These are phyloP conservation scores for Claviceps pusilla DNA, from an alignment of 2,329 filamentous ascomycete species.

Conservation along the genomic window DNA sequence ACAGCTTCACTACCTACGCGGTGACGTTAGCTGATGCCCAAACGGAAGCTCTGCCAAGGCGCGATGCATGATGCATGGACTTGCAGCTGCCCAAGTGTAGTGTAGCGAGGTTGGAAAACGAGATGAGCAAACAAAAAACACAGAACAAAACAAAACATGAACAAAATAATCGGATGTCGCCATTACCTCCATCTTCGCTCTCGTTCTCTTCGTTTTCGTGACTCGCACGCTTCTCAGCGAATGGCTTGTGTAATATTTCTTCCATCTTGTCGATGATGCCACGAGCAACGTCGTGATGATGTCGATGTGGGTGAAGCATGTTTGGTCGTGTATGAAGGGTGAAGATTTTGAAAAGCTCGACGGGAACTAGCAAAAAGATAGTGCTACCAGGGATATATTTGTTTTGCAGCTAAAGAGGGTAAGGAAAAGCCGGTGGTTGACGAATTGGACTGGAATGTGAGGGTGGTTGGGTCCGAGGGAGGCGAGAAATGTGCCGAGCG, in stretches of 20 bases:
- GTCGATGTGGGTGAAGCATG: constrained; percentile 17
- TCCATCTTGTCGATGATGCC: not conserved
- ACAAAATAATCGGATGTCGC: not conserved
- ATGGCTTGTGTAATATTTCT: not conserved
- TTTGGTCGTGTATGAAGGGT: constrained; percentile 7
- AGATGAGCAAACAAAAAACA: no score
- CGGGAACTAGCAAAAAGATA: not conserved
- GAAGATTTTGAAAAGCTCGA: not conserved
- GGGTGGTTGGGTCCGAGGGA: constrained; percentile 11
- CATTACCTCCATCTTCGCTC: constrained; percentile 1
- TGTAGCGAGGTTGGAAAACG: no score
- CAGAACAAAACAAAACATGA: not conserved
- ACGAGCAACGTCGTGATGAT: constrained; percentile 10
- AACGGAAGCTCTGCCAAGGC: no score
- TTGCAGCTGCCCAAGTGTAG: no score
- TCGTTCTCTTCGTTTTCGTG: not conserved
- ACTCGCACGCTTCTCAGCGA: not conserved
- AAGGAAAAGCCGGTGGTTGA: constrained; percentile 3
- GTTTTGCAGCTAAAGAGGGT: not conserved
- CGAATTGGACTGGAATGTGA: constrained; percentile 15
- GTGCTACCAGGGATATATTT: constrained; percentile 6
- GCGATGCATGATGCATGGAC: no score
- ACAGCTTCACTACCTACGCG: constrained; percentile 9
- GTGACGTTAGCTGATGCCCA: not conserved
- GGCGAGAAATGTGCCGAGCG: constrained; percentile 12